Evolutionary conservation across 2,329 filamentous ascomycete genomes (phyloP), one percentile per base, ranked within the genome.

Genomic region (Fusarium oligoseptatum): DNA sequence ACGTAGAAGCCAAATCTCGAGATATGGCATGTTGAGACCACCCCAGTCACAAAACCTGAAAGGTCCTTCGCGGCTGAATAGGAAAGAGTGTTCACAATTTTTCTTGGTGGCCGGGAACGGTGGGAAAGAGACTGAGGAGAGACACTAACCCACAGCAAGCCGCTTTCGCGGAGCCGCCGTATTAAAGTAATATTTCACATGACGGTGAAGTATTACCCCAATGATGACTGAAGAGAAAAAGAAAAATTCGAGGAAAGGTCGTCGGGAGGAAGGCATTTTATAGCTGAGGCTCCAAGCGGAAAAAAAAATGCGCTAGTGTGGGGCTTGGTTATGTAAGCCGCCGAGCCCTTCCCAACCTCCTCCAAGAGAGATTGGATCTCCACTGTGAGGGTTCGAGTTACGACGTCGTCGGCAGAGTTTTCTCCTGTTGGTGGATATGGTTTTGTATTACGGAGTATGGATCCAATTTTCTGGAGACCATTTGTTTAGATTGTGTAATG

Each of bases 41-140:
- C 85, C 86, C 86, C 87, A 86, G 86, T 84, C 85, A 83, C 82
- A 81, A 32, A 82, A 84, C 86, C 85, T 83, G 73, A 75, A 74
- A 78, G 71, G 82, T 77, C 74, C 77, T 77, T 76, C 71, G 79
- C 80, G 85, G 83, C 86, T 87, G 84, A 64, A 80, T 84, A 83
- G 83, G 81, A 85, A 87, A 87, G 86, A 85, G 85, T 81, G 80
- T 79, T 85, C 83, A 84, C 85, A 52, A 79, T 85, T 83, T 71
- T 77, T 88, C 69, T 85, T 76, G 86, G 85, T 82, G 87, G 87
- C 87, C 85, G 87, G 87, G 87, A 88, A 88, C 87, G 87, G 86
- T 87, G 84, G 86, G 83, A 87, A 83, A 87, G 84, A 84, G 85
- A 88, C 84, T 79, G 84, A 80, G 81, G 80, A 58, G 78, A 72